Base-by-base conservation (phyloP, 345 rosid species). In the Arabis alpina region DNA sequence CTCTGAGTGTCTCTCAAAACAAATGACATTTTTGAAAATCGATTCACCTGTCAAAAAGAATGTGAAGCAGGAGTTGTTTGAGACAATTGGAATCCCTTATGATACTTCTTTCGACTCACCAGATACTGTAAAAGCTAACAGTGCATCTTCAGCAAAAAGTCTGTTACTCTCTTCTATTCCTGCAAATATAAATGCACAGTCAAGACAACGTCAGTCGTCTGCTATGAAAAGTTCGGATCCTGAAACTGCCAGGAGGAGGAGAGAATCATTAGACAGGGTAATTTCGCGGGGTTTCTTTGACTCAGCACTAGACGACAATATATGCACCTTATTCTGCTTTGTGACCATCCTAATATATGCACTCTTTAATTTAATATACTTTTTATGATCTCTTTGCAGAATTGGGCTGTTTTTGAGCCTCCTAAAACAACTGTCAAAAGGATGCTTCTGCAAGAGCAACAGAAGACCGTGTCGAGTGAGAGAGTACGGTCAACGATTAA, bases 401-500 rank as follows among this genome's bases (percentile, higher is more conserved):
- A 88, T 74, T 88, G 87, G 96, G 86, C 88, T 59, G 86, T 82
- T 73, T 94, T 86, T 80, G 90, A 86, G 80, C 98, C 99, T 58
- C 81, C 95, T 45, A 94, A 87, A 75, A 94, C 99, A 73, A 94
- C 90, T 61, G 89, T 91, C 43, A 92, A 87, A 80, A 84, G 99
- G 85, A 84, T 91, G 70, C 80, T 85, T 80, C 74, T 88, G 79
- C 85, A 80, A 78, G 90, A 87, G 73, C 76, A 58, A 64, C 81
- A 76, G 75, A 88, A 81, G 64, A 72, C 73, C 25, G 50, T 68
- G 54, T 66, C 49, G 43, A 74, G 65, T 61, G 87, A 82, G 70
- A 78, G 79, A 76, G 83, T 70, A 32, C 53, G 78, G 42, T 16
- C 70, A 57, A 58, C 72, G 19, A 62, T 77, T 71, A 64, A 64